A percentile compares a stretch with the other conserved stretches of the same genome.
Evolutionary conservation across 208 protist genomes (phyloP).

Genomic region (Naegleria fowleri): DNA sequence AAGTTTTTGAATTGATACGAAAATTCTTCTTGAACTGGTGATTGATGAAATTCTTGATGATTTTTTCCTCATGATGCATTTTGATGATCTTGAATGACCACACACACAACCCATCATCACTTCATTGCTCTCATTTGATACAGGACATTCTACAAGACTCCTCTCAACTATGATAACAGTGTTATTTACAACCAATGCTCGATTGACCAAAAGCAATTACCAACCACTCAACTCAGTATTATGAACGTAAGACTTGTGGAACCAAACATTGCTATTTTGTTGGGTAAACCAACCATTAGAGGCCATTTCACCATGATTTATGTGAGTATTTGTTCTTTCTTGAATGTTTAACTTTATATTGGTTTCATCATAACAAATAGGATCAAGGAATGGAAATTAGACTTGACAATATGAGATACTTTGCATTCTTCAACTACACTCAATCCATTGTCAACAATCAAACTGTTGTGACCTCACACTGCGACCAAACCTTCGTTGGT

Average conservation of each 20-base stretch:
- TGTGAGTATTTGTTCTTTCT: background rate
- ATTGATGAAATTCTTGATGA: too few relatives aligned
- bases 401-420: background rate
- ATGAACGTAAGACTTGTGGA: background rate
- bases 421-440: slow-evolving; percentile 15
- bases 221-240: background rate
- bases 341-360: too few relatives aligned
- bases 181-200: background rate
- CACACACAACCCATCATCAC: too few relatives aligned
- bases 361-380: too few relatives aligned
- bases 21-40: too few relatives aligned
- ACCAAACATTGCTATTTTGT: background rate
- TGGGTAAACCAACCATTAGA: background rate
- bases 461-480: background rate
- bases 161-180: background rate
- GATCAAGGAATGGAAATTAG: slow-evolving; percentile 9
- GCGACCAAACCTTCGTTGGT: slow-evolving; percentile 15
- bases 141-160: background rate
- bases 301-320: background rate
- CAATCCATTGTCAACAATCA: background rate
- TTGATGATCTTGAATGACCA: too few relatives aligned
- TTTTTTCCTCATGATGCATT: too few relatives aligned
- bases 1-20: too few relatives aligned
- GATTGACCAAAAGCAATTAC: background rate
- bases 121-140: too few relatives aligned